A percentile compares a stretch with the other conserved stretches of the same genome.
Conservation (phyloP, 2,329 filamentous ascomycete species). For the Aspergillus fijiensis region DNA sequence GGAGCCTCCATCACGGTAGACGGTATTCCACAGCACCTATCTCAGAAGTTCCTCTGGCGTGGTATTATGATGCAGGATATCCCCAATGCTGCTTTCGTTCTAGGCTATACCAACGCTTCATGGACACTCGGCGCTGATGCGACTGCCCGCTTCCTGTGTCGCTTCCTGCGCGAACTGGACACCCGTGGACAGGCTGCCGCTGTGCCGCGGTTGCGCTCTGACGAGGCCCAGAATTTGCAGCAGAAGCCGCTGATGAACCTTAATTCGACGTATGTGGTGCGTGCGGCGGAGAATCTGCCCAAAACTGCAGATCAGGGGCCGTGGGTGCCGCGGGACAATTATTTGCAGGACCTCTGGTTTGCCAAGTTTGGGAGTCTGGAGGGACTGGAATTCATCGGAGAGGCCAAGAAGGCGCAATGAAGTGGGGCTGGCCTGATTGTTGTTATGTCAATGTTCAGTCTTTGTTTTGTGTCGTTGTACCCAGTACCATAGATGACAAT, state of each 20-base stretch:
- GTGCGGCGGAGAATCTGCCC: slow-evolving; percentile 35
- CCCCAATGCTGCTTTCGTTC: slow-evolving; percentile 43
- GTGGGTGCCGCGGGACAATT: slow-evolving; percentile 42
- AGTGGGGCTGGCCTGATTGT: neutral
- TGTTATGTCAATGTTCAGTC: neutral
- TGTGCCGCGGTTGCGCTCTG: slow-evolving; percentile 28
- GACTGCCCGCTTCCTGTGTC: slow-evolving; percentile 40
- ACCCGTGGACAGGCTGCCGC: slow-evolving; percentile 26
- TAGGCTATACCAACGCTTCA: slow-evolving; percentile 47
- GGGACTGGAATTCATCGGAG: slow-evolving; percentile 30
- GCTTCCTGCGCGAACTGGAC: slow-evolving; percentile 37
- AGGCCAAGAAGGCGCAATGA: slow-evolving; percentile 15
- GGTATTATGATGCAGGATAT: slow-evolving; percentile 47
- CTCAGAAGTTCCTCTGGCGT: slow-evolving; percentile 45
- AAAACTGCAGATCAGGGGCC: slow-evolving; percentile 41
- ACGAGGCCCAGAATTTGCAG: slow-evolving; percentile 23
- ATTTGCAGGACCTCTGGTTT: slow-evolving; percentile 41
- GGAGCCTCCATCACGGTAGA: slow-evolving; percentile 39
- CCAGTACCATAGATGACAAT: too few species aligned
- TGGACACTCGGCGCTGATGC: slow-evolving; percentile 49
- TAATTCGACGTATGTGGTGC: slow-evolving; percentile 43
- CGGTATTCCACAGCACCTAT: slow-evolving; percentile 33
- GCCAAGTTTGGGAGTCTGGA: slow-evolving; percentile 38
- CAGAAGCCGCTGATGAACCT: slow-evolving; percentile 37
- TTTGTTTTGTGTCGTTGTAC: neutral